Evolutionary conservation across 805 yeast genomes (phyloP).

Genomic region (Maudiozyma serrabonitensis): DNA sequence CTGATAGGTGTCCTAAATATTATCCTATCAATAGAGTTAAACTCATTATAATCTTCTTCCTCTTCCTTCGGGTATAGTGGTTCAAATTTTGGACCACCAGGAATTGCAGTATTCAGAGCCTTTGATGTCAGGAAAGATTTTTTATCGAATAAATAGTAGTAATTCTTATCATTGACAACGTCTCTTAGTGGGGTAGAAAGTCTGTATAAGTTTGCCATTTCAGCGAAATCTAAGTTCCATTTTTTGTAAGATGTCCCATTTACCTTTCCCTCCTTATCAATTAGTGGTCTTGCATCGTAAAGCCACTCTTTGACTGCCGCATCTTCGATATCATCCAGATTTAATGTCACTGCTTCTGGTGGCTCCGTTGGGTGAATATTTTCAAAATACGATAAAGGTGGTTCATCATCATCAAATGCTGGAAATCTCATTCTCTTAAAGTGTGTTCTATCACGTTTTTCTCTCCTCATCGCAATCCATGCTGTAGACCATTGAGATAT

Average conservation of each 20-base stretch:
- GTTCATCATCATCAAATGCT: constrained; percentile 96
- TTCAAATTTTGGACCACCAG: constrained; percentile 95
- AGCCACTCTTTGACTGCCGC: constrained; percentile 61
- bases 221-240: constrained; percentile 56
- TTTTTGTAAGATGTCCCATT: constrained; percentile 70
- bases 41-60: constrained; percentile 78
- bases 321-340: constrained; percentile 57
- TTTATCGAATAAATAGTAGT: constrained; percentile 63
- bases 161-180: constrained; percentile 49
- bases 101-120: constrained; percentile 75
- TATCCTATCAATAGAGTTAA: constrained; percentile 79
- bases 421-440: constrained; percentile 92
- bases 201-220: constrained; percentile 56
- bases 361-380: constrained; percentile 66
- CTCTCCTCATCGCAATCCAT: constrained; percentile 91
- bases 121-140: constrained; percentile 83
- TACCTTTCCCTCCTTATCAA: constrained; percentile 44
- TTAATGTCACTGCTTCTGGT: constrained; percentile 58
- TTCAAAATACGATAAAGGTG: constrained; percentile 77
- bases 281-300: constrained; percentile 66
- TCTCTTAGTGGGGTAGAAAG: constrained; percentile 63
- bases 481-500: constrained; percentile 91
- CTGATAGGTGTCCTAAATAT: constrained; percentile 69
- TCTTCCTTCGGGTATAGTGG: constrained; percentile 63
- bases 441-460: constrained; percentile 81